Evolutionary conservation across 2,329 filamentous ascomycete genomes (phyloP), one percentile per base, ranked within the genome.

Genomic region (Dothistroma pini): DNA sequence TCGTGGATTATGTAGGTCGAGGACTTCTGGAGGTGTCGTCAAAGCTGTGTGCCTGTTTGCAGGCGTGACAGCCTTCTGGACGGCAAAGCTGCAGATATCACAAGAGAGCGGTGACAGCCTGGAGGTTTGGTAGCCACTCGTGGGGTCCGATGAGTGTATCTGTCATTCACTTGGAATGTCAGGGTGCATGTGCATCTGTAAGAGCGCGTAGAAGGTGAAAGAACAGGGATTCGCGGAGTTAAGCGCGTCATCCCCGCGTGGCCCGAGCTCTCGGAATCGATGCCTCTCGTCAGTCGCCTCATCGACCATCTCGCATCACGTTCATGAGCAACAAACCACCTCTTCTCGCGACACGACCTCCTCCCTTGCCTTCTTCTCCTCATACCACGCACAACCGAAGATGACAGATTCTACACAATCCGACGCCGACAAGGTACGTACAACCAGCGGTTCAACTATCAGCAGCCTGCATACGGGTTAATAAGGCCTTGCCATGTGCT

Each of bases 391-490:
- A 19, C n/a, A 19, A 16, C 14, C 16, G 11, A 53, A 32, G 38
- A 70, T 69, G 68, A 66, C 64, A 38, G 70, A 73, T 60, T 70
- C 69, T 22, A 68, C 67, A 14, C 67, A 70, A 64, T 78, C 78
- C 32, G 79, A 81, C 58, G 79, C 79, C 61, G 79, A 81, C 68
- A 81, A 80, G 75, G 79, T 79, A 70, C 22, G 35, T 38, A 12
- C 34, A 14, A 53, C 54, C 41, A 50, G 16, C 31, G 51, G 11
- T 19, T 53, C 25, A 35, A 35, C 29, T 35, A 53, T 54, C 41
- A 54, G 4, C 29, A 50, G 50, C 21, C 34, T 14, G 25, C 25
- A 29, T 29, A 6, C 25, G 25, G 25, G 6, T 29, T 29, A 29
- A 29, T 29, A 29, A 29, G 25, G 25, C 25, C 25, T 29, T 29